Evolutionary conservation across 257 asterid species (phyloP).

Genomic region (Solanum chiquidenum): DNA sequence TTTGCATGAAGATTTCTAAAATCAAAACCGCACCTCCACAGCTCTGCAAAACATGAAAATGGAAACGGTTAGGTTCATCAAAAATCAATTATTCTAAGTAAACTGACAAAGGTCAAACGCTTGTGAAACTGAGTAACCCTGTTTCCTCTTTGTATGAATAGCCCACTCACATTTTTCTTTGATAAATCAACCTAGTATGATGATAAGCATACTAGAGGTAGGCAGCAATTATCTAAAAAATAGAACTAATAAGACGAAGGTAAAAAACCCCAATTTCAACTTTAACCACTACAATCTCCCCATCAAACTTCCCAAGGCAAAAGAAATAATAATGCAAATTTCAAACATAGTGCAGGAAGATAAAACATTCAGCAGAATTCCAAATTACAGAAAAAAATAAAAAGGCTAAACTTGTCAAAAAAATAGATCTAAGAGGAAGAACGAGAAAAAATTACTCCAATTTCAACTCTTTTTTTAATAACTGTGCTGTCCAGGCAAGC

Average conservation of each 20-base stretch:
- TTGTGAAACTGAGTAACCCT: background rate
- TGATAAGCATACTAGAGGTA: background rate
- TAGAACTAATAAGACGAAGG: no score
- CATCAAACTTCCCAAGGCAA: background rate
- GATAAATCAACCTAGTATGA: background rate
- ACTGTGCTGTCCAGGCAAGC: background rate
- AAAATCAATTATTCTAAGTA: background rate
- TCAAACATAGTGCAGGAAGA: background rate
- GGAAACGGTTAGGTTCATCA: background rate
- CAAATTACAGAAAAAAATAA: no score
- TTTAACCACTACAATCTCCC: background rate
- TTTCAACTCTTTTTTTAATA: no score
- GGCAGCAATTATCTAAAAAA: background rate
- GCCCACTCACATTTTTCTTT: background rate
- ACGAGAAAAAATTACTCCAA: no score
- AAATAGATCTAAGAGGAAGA: no score
- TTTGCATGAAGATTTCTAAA: no score
- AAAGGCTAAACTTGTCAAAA: no score
- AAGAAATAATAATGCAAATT: background rate
- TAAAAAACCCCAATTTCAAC: background rate
- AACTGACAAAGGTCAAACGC: background rate
- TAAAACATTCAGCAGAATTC: background rate
- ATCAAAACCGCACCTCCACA: background rate
- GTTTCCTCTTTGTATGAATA: background rate
- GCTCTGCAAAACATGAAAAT: background rate